Evolutionary conservation across 176 grass and related monocot genomes (phyloP).

Genomic region (Melocanna baccifera): DNA sequence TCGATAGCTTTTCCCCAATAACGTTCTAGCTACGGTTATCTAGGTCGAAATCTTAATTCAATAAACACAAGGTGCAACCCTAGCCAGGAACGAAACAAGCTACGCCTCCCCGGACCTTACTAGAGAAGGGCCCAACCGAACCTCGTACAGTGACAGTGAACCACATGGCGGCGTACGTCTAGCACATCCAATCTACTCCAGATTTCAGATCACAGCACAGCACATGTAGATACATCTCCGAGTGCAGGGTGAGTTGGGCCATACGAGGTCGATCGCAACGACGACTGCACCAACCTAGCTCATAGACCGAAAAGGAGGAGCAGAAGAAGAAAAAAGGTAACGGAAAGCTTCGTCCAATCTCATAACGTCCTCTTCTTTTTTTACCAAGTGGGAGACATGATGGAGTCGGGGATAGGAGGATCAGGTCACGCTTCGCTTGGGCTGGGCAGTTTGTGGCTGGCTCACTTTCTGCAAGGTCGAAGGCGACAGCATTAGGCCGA

Average conservation of each 20-base stretch:
- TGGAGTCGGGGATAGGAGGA: not conserved
- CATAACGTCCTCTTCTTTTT: not conserved
- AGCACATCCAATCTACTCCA: not conserved
- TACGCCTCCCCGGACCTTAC: not conserved
- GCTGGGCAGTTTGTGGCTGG: not conserved
- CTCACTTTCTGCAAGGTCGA: not conserved
- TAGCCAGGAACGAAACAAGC: not conserved
- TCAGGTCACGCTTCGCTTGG: slow-evolving; percentile 1
- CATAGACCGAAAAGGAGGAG: not conserved
- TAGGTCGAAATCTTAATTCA: not conserved
- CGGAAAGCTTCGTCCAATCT: not conserved
- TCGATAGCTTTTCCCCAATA: not conserved
- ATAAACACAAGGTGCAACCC: not conserved
- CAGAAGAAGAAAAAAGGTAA: not conserved
- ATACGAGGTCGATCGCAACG: not conserved
- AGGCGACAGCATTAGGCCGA: slow-evolving; percentile 23
- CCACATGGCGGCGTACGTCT: not conserved
- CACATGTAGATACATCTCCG: not conserved
- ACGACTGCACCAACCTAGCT: not conserved
- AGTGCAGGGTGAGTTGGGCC: slow-evolving; percentile 17
- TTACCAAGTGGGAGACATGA: slow-evolving; percentile 27
- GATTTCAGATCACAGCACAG: not conserved
- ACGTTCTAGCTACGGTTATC: not conserved
- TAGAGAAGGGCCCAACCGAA: not conserved
- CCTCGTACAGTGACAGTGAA: slow-evolving; percentile 16